Conservation (phyloP, 2,329 filamentous ascomycete species). For the Colletotrichum acutatum region DNA sequence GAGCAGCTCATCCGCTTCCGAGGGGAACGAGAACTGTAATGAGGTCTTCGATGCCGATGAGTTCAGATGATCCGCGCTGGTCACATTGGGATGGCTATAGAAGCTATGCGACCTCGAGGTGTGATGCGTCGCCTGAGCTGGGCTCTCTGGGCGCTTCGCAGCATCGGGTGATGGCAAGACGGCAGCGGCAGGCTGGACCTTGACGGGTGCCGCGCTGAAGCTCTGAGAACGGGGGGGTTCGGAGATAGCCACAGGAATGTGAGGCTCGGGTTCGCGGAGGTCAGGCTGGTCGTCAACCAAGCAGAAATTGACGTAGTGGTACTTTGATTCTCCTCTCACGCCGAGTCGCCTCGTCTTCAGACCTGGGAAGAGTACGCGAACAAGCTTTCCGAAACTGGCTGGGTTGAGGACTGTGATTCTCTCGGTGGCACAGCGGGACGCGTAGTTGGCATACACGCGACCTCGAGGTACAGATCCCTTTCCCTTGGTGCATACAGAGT, state of each 20-base stretch:
- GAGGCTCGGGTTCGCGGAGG: constrained; percentile 55
- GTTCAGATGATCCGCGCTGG: constrained; percentile 68
- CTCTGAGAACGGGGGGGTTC: constrained; percentile 60
- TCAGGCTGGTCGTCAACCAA: constrained; percentile 68
- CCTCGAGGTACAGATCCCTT: constrained; percentile 91
- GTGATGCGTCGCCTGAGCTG: constrained; percentile 34
- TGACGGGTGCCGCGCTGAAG: constrained; percentile 58
- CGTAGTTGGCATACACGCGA: constrained; percentile 95
- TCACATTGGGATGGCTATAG: constrained; percentile 69
- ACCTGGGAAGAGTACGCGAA: constrained; percentile 94
- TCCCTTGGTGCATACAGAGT: constrained; percentile 76
- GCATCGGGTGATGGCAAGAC: constrained; percentile 44
- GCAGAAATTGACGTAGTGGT: constrained; percentile 85
- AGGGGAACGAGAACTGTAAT: constrained; percentile 70
- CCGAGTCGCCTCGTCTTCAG: constrained; percentile 92
- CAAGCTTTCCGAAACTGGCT: constrained; percentile 96
- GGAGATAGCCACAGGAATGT: constrained; percentile 60
- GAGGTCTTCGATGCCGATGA: constrained; percentile 67
- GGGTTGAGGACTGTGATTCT: constrained; percentile 95
- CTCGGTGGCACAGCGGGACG: constrained; percentile 90
- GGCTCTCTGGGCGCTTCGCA: constrained; percentile 35
- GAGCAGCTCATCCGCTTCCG: constrained; percentile 61
- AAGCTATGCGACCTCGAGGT: constrained; percentile 59
- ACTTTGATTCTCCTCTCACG: constrained; percentile 96
- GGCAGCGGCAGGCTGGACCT: constrained; percentile 33